Evolutionary conservation across 2,329 filamentous ascomycete species (phyloP), one percentile per base, ranked within the genome.

Genomic region (Colletotrichum truncatum): DNA sequence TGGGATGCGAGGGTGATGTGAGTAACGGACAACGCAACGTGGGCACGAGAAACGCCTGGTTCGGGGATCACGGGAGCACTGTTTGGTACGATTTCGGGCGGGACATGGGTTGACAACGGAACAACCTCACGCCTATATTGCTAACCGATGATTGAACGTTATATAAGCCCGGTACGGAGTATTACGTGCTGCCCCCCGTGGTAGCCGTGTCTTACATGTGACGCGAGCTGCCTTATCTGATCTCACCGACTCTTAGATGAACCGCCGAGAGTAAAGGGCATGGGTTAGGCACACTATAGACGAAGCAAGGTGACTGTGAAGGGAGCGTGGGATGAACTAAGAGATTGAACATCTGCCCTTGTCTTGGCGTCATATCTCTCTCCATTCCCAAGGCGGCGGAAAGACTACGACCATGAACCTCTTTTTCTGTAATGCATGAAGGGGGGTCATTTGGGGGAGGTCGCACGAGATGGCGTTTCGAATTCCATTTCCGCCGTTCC

Each of bases 301-400:
- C 26, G 52, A 55, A 21, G 52, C 52, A 25, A 11, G 32, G 21
- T 54, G 51, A 55, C 52, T 43, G 52, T 43, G 38, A 55, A 55
- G 52, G 39, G 38, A 46, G 38, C 12, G 34, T 9, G 16, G 6
- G 25, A 43, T 9, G 25, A 10, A 10, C 5, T 21, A 21, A 46
- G 46, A 54, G 56, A 38, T 46, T 55, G 53, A 48, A 48, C 41
- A 45, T 52, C 10, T 39, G 16, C 39, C 48, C 55, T 54, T 61
- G 56, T 61, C 61, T 64, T 36, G 25, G 54, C 56, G 26, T 64
- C 56, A 54, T 61, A 25, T 43, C 36, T 32, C 54, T 32, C 38
- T 11, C 14, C 56, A 41, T 60, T 60, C 46, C 46, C 32, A 36
- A 32, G 16, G 23, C 28, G n/a, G 36, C 21, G 14, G 9, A 25